A percentile compares a stretch with the other conserved stretches of the same genome.
Conservation (phyloP, 2,329 filamentous ascomycete genomes). For the Alternaria burnsii region DNA sequence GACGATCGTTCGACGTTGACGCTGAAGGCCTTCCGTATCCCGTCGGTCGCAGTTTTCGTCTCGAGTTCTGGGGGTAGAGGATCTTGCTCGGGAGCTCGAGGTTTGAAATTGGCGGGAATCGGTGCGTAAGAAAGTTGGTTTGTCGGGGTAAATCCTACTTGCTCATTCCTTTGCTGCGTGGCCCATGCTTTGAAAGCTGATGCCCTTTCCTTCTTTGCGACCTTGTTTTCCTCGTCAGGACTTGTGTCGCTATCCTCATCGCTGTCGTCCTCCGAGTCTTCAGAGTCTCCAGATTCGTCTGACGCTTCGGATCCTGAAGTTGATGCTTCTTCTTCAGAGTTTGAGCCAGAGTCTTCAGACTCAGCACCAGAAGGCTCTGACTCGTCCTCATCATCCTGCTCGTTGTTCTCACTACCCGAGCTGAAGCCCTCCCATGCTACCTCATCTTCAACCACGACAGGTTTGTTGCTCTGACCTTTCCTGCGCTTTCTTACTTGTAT, state of each 20-base stretch:
- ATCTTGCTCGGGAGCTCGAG: slow-evolving; percentile 74
- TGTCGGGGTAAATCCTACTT: slow-evolving; percentile 72
- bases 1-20: slow-evolving; percentile 74
- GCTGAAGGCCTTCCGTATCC: slow-evolving; percentile 76
- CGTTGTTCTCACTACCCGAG: slow-evolving; percentile 54
- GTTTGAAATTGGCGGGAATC: slow-evolving; percentile 71
- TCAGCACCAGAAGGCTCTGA: slow-evolving; percentile 15
- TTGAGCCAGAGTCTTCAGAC: slow-evolving; percentile 16
- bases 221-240: slow-evolving; percentile 49
- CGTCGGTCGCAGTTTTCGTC: slow-evolving; percentile 63
- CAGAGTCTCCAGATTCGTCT: slow-evolving; percentile 20
- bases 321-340: slow-evolving; percentile 15
- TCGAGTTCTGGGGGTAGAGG: slow-evolving; percentile 73
- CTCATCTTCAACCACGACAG: slow-evolving; percentile 52
- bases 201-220: slow-evolving; percentile 55
- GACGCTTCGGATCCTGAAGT: slow-evolving; percentile 30
- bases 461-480: slow-evolving; percentile 58
- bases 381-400: slow-evolving; percentile 36
- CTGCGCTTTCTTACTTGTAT: slow-evolving; percentile 82
- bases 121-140: slow-evolving; percentile 45
- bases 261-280: slow-evolving; percentile 47
- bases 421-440: slow-evolving; percentile 70
- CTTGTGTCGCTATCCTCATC: slow-evolving; percentile 45
- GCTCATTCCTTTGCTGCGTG: slow-evolving; percentile 82
- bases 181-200: slow-evolving; percentile 96